Percentiles rank a stretch among this genome's conserved stretches.
These are phyloP conservation scores for Alternaria sp. DNA, from an alignment of 2,329 filamentous ascomycete genomes.

Conservation along the genomic window DNA sequence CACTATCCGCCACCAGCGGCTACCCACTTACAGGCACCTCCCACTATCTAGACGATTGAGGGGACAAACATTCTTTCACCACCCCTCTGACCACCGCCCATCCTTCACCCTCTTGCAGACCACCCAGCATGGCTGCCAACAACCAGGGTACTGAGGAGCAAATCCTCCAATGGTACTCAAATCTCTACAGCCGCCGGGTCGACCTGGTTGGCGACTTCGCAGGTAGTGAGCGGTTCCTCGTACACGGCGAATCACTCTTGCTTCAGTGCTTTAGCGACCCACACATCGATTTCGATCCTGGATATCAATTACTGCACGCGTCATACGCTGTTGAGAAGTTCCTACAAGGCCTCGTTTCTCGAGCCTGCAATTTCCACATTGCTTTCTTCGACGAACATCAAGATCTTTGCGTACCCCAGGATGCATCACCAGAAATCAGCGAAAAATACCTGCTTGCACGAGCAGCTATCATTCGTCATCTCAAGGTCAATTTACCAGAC, in stretches of 20 bases:
- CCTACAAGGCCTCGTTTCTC: slow-evolving; percentile 65
- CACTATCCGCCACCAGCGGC: slow-evolving; percentile 27
- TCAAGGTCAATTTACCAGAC: slow-evolving; percentile 57
- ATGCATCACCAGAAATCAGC: slow-evolving; percentile 41
- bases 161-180: slow-evolving; percentile 47
- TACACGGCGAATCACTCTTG: slow-evolving; percentile 78
- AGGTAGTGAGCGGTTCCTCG: slow-evolving; percentile 74
- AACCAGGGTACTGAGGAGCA: slow-evolving; percentile 28
- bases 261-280: slow-evolving; percentile 68
- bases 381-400: slow-evolving; percentile 71
- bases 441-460: slow-evolving; percentile 69
- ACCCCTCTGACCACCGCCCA: slow-evolving; percentile 10
- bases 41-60: slow-evolving; percentile 13
- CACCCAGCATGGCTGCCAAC: slow-evolving; percentile 31
- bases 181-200: slow-evolving; percentile 48
- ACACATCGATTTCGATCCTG: slow-evolving; percentile 69
- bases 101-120: slow-evolving; percentile 3
- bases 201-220: slow-evolving; percentile 77
- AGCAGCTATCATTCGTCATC: slow-evolving; percentile 70
- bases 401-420: slow-evolving; percentile 63
- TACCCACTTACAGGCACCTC: slow-evolving; percentile 17
- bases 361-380: slow-evolving; percentile 75
- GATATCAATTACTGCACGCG: slow-evolving; percentile 76
- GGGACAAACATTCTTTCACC: slow-evolving; percentile 19
- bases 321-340: slow-evolving; percentile 74